Evolutionary conservation across 169 alveolate genomes (phyloP).

Genomic region (Plasmodium blacklocki): DNA sequence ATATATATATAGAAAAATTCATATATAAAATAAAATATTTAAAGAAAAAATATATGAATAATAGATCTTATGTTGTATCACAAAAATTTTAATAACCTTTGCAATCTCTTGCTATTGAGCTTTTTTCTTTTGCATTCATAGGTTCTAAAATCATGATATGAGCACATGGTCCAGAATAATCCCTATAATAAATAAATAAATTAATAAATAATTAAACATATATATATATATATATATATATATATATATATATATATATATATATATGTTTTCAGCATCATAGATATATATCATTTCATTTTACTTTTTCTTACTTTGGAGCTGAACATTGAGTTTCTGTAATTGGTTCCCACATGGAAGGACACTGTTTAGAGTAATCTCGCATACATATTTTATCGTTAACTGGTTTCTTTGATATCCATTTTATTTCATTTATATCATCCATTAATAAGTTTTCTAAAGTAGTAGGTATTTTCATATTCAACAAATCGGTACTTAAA

Average conservation of each 20-base stretch:
- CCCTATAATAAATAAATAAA: slow-evolving; percentile 14
- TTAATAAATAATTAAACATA: neutral
- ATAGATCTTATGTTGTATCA: neutral
- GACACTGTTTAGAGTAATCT: slow-evolving; percentile 64
- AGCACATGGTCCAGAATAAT: slow-evolving; percentile 66
- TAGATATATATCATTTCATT: neutral
- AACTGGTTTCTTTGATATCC: slow-evolving; percentile 52
- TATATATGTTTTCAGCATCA: neutral
- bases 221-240: slow-evolving; percentile 7
- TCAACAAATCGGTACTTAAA: slow-evolving; percentile 59
- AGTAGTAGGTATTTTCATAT: slow-evolving; percentile 33
- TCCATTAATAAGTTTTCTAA: slow-evolving; percentile 60
- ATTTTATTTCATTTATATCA: slow-evolving; percentile 55
- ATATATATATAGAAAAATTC: neutral
- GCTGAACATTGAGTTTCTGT: slow-evolving; percentile 63
- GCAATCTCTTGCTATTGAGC: slow-evolving; percentile 41
- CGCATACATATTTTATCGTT: slow-evolving; percentile 67
- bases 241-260: slow-evolving; percentile 5
- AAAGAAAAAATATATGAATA: neutral
- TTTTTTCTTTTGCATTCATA: slow-evolving; percentile 61
- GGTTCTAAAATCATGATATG: slow-evolving; percentile 68
- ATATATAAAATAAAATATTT: neutral
- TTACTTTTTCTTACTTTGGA: slow-evolving; percentile 31
- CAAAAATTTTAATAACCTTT: slow-evolving; percentile 24
- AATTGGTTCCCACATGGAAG: slow-evolving; percentile 60